Conservation (phyloP, 1,284 basidiomycete species). For the Heterobasidion irregulare region DNA sequence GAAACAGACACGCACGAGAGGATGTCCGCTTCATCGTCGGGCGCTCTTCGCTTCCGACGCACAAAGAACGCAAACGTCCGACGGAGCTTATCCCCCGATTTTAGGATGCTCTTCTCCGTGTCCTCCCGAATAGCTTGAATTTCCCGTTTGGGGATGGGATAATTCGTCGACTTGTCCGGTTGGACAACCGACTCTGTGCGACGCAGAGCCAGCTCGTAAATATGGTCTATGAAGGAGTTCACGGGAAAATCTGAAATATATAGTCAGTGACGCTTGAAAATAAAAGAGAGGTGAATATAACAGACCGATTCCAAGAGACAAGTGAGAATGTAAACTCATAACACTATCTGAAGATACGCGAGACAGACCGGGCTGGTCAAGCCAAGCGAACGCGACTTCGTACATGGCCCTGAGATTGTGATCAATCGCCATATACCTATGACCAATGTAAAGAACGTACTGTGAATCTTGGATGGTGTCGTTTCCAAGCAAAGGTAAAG, state of each 20-base stretch:
- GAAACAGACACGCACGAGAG: constrained; percentile 1
- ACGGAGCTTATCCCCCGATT: constrained; percentile 8
- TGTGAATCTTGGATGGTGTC: constrained; percentile 5
- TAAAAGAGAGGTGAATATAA: neutral
- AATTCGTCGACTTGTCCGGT: constrained; percentile 4
- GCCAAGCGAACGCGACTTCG: constrained; percentile 8
- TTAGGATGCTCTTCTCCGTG: constrained; percentile 5
- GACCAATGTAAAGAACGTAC: neutral
- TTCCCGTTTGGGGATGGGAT: constrained; percentile 9
- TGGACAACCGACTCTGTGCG: constrained; percentile 7
- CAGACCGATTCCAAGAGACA: constrained; percentile 4
- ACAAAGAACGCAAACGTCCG: constrained; percentile 8
- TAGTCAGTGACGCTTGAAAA: neutral
- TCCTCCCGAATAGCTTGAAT: constrained; percentile 8
- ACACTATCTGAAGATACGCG: constrained; percentile 5
- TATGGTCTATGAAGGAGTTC: constrained; percentile 8
- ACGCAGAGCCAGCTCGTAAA: constrained; percentile 10
- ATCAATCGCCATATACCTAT: neutral
- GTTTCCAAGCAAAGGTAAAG: constrained; percentile 5
- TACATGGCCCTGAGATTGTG: constrained; percentile 5
- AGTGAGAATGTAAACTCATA: constrained; percentile 6
- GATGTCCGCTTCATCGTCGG: constrained; percentile 9
- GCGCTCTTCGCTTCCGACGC: constrained; percentile 11
- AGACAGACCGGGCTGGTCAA: constrained; percentile 7
- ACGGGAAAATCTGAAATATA: constrained; percentile 10